These are phyloP conservation scores for Pythium diclinum DNA, from an alignment of 352 stramenopile species.

Conservation along the genomic window DNA sequence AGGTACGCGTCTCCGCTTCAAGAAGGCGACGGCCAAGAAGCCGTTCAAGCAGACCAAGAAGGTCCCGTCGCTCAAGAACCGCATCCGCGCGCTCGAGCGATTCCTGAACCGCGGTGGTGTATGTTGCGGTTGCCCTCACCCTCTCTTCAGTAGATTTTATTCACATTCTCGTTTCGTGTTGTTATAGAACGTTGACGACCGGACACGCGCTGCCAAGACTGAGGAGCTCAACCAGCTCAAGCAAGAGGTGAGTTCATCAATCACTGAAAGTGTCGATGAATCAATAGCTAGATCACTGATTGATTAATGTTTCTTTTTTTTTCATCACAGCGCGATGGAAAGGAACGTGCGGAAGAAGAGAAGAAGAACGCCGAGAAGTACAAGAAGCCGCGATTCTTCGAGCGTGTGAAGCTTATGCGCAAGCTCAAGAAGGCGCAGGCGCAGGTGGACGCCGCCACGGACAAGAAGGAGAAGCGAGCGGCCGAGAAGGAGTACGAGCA, in stretches of 20 bases:
- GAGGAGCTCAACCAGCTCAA: conserved; percentile 37
- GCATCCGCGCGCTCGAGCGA: conserved; percentile 72
- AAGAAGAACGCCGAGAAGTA: conserved; percentile 80
- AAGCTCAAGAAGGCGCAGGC: conserved; percentile 65
- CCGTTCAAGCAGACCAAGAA: conserved; percentile 53
- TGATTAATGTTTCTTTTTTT: neutral
- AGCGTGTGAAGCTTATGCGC: conserved; percentile 82
- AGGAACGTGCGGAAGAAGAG: conserved; percentile 30
- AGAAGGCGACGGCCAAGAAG: conserved; percentile 57
- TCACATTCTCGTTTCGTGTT: neutral
- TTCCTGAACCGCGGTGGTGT: conserved; percentile 65
- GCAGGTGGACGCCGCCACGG: conserved; percentile 33
- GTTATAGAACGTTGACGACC: conserved; percentile 24
- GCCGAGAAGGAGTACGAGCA: conserved; percentile 42
- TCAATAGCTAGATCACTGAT: neutral
- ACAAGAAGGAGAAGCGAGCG: conserved; percentile 40
- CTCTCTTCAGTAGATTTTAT: too few species aligned
- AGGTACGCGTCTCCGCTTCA: conserved; percentile 76
- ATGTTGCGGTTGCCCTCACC: neutral
- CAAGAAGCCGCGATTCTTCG: conserved; percentile 84
- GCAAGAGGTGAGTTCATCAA: conserved; percentile 18
- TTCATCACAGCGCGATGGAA: conserved; percentile 18
- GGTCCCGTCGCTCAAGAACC: conserved; percentile 78
- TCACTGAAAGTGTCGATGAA: neutral
- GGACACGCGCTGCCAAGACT: conserved; percentile 34